Evolutionary conservation across 148 eudicot species (phyloP), one percentile per base, ranked within the genome.

Genomic region (Euryodendron excelsum): DNA sequence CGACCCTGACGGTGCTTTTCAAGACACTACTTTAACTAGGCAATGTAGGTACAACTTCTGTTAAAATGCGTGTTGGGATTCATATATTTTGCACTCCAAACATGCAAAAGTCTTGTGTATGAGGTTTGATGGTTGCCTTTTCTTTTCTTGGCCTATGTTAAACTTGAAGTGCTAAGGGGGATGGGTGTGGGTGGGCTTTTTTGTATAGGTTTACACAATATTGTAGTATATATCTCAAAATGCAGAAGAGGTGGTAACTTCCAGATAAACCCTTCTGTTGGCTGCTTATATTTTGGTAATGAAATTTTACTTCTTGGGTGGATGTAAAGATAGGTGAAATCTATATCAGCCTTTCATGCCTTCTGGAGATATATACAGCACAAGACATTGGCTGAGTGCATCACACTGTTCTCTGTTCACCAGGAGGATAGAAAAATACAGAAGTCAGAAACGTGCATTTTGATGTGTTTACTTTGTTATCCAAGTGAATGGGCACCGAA

Each of bases 141-240:
- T 36, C 36, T 65, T 28, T 60, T 61, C 5, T 79, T 77, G 66
- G 83, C 84, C 72, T 84, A 68, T 88, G 73, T 82, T 67, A 78
- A 73, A 77, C 81, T 78, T 79, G 86, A 78, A 66, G 50, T 67
- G 77, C 68, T 60, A 58, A 75, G 81, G 81, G 79, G 45, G 83
- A 62, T 41, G 72, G 23, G 52, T 69, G 48, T 60, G 81, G 82
- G 52, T 77, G 82, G 77, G 37, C 4, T 31, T 76, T 82, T 84
- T 89, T 91, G 89, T 87, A 89, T 89, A 89, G 89, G 80, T 78
- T 84, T 86, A 83, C 82, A 71, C 39, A 82, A 77, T 82, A 44
- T 76, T 86, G 84, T 86, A 81, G 62, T 39, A 75, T 81, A 81
- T 80, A 80, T 71, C 63, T 55, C n/a, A 21, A 73, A 59, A 50